Conservation (phyloP, 1,284 basidiomycete species). For the Cutaneotrichosporon mucoides region DNA sequence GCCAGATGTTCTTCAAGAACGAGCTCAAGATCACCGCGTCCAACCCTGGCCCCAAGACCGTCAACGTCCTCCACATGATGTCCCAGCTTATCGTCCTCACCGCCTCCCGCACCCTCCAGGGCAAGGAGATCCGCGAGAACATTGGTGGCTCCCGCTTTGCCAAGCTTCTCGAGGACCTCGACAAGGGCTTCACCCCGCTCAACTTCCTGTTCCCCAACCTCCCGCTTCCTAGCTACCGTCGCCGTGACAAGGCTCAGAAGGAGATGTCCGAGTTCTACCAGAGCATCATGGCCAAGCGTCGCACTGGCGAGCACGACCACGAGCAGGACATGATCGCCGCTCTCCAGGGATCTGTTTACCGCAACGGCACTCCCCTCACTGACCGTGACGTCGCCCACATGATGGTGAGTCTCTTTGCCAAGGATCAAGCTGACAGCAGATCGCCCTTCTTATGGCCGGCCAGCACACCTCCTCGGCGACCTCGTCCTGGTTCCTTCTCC, state of each 20-base stretch:
- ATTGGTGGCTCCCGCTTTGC: slow-evolving; percentile 78
- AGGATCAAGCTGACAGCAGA: too few species aligned
- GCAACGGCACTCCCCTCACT: slow-evolving; percentile 69
- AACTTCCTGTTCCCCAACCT: slow-evolving; percentile 95
- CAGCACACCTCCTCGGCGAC: slow-evolving; percentile 96
- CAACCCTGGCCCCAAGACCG: slow-evolving; percentile 28
- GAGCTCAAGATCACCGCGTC: slow-evolving; percentile 31
- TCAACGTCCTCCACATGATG: slow-evolving; percentile 68
- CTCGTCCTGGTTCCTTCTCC: slow-evolving; percentile 85
- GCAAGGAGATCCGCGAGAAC: slow-evolving; percentile 74
- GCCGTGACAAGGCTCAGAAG: slow-evolving; percentile 82
- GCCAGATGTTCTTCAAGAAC: slow-evolving; percentile 63
- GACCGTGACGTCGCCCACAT: slow-evolving; percentile 79
- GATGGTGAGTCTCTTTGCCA: slow-evolving; percentile 3
- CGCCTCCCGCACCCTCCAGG: slow-evolving; percentile 87
- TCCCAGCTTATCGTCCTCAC: slow-evolving; percentile 95
- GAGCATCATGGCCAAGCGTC: slow-evolving; percentile 76
- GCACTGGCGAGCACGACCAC: slow-evolving; percentile 51
- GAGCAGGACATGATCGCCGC: slow-evolving; percentile 92
- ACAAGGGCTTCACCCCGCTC: slow-evolving; percentile 84
- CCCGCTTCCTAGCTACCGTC: slow-evolving; percentile 82
- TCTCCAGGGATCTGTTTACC: slow-evolving; percentile 80
- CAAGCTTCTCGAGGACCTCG: slow-evolving; percentile 80
- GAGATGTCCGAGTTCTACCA: slow-evolving; percentile 95
- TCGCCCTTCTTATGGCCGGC: slow-evolving; percentile 74